These are phyloP conservation scores for Deakozyma indianensis DNA, from an alignment of 805 yeast species.

Conservation along the genomic window DNA sequence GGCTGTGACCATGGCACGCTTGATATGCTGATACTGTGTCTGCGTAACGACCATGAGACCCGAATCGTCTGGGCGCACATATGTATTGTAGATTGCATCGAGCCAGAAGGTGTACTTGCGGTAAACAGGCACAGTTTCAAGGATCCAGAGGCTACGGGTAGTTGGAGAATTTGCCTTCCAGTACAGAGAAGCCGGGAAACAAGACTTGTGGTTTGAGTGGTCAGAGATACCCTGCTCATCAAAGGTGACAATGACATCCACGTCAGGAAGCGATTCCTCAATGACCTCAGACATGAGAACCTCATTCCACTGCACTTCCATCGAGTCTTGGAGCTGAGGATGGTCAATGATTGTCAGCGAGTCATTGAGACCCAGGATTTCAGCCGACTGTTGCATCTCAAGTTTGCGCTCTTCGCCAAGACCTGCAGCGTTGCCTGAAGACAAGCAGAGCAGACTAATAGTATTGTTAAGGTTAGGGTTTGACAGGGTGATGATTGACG, in stretches of 20 bases:
- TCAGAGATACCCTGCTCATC: slow-evolving; percentile 71
- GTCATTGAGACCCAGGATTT: slow-evolving; percentile 34
- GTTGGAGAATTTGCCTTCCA: slow-evolving; percentile 28
- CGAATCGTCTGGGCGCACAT: slow-evolving; percentile 6
- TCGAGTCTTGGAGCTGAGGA: slow-evolving; percentile 48
- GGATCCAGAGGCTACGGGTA: slow-evolving; percentile 25
- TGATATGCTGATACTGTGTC: slow-evolving; percentile 20
- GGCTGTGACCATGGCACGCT: slow-evolving; percentile 66
- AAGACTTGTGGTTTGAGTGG: slow-evolving; percentile 69
- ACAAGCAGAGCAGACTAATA: slow-evolving; percentile 52
- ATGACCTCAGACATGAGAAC: slow-evolving; percentile 28
- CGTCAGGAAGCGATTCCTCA: slow-evolving; percentile 13
- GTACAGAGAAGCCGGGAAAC: background rate
- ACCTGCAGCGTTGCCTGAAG: slow-evolving; percentile 65
- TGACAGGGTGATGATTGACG: slow-evolving; percentile 44
- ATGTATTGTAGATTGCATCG: slow-evolving; percentile 19
- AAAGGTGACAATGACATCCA: slow-evolving; percentile 49
- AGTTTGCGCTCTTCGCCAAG: slow-evolving; percentile 46
- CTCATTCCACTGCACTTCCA: slow-evolving; percentile 50
- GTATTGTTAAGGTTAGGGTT: slow-evolving; percentile 34
- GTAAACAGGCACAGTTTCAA: slow-evolving; percentile 20
- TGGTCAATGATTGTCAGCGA: slow-evolving; percentile 33
- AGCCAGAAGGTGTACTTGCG: slow-evolving; percentile 23
- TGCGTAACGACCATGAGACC: slow-evolving; percentile 9
- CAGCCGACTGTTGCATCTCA: slow-evolving; percentile 47